phyloP scores from a whole-genome alignment of 2,329 filamentous ascomycete genomes.

The Colletotrichum horii region DNA sequence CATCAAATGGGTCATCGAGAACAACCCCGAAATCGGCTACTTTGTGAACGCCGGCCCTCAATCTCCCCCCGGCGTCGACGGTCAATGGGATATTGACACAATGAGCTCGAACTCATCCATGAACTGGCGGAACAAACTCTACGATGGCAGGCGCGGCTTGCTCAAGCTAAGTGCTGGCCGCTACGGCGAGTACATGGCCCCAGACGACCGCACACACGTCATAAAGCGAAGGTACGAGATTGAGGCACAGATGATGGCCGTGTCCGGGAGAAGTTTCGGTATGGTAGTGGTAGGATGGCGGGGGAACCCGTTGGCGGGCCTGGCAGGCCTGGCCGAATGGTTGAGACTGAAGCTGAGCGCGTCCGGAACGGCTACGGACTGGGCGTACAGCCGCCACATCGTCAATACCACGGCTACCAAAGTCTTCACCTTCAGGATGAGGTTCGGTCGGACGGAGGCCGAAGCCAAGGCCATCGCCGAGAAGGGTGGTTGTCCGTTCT shows the following conservation, averaged over 20 bases:
- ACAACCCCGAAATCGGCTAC: constrained; percentile 55
- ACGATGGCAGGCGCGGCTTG: constrained; percentile 53
- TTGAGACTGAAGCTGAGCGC: constrained; percentile 31
- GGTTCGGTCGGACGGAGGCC: constrained; percentile 43
- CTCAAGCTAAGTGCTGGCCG: no score
- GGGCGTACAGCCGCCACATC: constrained; percentile 48
- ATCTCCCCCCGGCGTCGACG: constrained; percentile 51
- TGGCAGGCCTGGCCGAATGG: no score
- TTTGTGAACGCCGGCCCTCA: constrained; percentile 64
- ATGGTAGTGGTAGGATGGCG: no score
- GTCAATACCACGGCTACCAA: constrained; percentile 32
- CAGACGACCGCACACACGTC: constrained; percentile 30
- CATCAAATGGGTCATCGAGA: constrained; percentile 55
- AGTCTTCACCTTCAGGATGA: constrained; percentile 48
- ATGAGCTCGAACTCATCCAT: constrained; percentile 43
- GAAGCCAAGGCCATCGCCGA: neutral
- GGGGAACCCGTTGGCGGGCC: no score
- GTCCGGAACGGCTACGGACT: constrained; percentile 50
- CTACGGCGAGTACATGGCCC: constrained; percentile 48
- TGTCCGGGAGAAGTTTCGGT: constrained; percentile 36
- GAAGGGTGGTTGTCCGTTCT: constrained; percentile 39
- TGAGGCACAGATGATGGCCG: constrained; percentile 39
- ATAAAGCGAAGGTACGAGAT: constrained; percentile 28
- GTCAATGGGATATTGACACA: constrained; percentile 62
- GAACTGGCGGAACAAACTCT: constrained; percentile 58